These are phyloP conservation scores for Mycena kentingensis DNA, from an alignment of 768 basidiomycete species.

Conservation along the genomic window DNA sequence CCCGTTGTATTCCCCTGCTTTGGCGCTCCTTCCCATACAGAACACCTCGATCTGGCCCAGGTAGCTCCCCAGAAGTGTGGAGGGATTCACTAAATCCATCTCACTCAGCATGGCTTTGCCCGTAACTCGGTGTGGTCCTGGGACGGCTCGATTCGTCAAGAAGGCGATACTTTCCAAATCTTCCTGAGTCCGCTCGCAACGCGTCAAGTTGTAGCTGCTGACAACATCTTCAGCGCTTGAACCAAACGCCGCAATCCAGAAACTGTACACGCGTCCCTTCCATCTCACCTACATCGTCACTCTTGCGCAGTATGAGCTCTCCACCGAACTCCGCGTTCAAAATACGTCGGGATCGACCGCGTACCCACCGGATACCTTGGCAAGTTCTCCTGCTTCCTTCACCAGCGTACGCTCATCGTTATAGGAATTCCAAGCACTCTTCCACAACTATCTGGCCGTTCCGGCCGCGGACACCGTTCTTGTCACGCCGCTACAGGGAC, in stretches of 20 bases:
- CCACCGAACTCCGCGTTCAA: conserved; percentile 77
- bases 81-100: not conserved
- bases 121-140: conserved; percentile 76
- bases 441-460: conserved; percentile 87
- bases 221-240: conserved; percentile 52
- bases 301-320: conserved; percentile 69
- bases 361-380: conserved; percentile 46
- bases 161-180: conserved; percentile 71
- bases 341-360: conserved; percentile 57
- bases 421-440: conserved; percentile 91
- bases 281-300: conserved; percentile 80
- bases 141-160: conserved; percentile 63
- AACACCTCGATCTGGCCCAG: conserved; percentile 64
- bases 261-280: conserved; percentile 66
- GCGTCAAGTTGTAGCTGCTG: conserved; percentile 5
- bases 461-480: conserved; percentile 55
- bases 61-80: conserved; percentile 1
- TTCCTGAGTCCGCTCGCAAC: conserved; percentile 60
- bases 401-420: too few relatives aligned
- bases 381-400: too few relatives aligned
- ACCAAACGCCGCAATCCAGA: conserved; percentile 58
- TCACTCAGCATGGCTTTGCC: conserved; percentile 83
- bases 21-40: conserved; percentile 76
- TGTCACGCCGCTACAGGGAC: conserved; percentile 63
- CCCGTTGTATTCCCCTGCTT: conserved; percentile 85